Evolutionary conservation across 2,329 filamentous ascomycete species (phyloP).

Genomic region (Aurifilum marmelostoma): DNA sequence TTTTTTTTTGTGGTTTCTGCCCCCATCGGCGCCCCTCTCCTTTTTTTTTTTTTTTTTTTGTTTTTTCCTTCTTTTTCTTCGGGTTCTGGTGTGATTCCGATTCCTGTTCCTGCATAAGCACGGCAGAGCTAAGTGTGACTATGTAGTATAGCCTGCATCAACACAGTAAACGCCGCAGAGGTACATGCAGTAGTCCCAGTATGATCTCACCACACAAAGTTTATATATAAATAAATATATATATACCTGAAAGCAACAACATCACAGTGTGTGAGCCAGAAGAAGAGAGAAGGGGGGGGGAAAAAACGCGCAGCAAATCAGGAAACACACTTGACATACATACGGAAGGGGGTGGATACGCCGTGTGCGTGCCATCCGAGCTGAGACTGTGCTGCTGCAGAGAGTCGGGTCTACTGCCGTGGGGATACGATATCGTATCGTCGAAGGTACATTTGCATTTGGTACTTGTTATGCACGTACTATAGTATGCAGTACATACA

Average conservation of each 20-base stretch:
- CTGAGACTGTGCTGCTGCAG: background rate
- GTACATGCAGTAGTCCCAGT: background rate
- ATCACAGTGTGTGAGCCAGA: no score
- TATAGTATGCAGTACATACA: background rate
- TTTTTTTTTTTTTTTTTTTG: background rate
- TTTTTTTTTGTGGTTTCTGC: no score
- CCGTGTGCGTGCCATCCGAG: background rate
- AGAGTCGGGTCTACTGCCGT: no score
- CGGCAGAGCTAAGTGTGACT: background rate
- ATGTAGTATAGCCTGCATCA: no score
- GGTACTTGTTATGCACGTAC: background rate
- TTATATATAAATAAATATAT: no score
- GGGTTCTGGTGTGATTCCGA: background rate
- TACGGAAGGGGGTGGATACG: background rate
- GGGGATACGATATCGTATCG: no score
- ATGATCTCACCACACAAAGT: background rate
- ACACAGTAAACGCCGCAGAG: background rate
- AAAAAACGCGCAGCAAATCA: background rate
- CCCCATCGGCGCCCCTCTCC: background rate
- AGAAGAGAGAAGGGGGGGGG: background rate
- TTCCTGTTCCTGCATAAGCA: background rate
- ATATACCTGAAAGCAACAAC: no score
- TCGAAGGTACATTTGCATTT: no score
- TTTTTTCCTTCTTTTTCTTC: background rate
- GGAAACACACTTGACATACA: background rate